Evolutionary conservation across 257 asterid species (phyloP).

Genomic region (Solanum bukasovii): DNA sequence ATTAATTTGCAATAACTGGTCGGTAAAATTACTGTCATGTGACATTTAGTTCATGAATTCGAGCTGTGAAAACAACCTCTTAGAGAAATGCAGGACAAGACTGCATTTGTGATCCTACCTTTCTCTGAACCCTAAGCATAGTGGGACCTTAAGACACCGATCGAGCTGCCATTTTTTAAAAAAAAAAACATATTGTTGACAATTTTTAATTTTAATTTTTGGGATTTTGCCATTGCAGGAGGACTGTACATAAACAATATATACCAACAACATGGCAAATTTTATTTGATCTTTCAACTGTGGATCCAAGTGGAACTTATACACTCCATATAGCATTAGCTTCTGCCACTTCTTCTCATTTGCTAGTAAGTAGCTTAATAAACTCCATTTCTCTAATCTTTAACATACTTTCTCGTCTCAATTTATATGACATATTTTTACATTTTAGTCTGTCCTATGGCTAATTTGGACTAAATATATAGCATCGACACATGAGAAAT

Average conservation of each 20-base stretch:
- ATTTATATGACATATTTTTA: no score
- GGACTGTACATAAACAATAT: constrained; percentile 5
- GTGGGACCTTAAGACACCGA: not conserved
- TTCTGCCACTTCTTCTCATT: constrained; percentile 33
- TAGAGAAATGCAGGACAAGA: not conserved
- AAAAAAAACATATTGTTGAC: not conserved
- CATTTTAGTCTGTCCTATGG: no score
- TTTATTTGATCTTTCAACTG: constrained; percentile 19
- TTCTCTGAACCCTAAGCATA: not conserved
- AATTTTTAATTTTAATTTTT: not conserved
- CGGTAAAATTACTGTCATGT: not conserved
- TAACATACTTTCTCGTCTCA: no score
- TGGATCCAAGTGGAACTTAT: constrained; percentile 22
- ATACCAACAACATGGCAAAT: constrained; percentile 58
- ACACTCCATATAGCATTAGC: constrained; percentile 68
- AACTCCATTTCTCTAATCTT: not conserved
- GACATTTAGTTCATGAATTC: not conserved
- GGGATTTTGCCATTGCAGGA: not conserved
- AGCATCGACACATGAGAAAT: no score
- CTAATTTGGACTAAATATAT: not conserved
- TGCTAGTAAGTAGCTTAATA: constrained; percentile 24
- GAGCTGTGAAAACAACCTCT: not conserved
- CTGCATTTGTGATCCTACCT: not conserved
- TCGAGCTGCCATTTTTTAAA: not conserved
- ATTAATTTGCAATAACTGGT: not conserved